Percentiles rank a stretch among this genome's conserved stretches.
Evolutionary conservation across 139 green algal species (phyloP).

Genomic region (Volvox reticuliferus): DNA sequence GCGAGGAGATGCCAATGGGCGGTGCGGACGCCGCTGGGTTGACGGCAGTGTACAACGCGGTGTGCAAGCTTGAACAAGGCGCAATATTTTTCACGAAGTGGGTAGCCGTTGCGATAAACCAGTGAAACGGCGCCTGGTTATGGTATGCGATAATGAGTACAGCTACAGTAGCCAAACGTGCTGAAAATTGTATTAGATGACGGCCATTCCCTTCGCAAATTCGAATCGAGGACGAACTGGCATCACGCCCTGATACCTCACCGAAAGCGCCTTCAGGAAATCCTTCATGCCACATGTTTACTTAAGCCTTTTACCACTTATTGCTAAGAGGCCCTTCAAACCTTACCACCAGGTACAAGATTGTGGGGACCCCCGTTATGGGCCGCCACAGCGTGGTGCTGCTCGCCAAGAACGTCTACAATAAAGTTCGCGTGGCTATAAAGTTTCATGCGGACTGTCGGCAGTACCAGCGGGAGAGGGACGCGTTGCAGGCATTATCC

Average conservation of each 20-base stretch:
- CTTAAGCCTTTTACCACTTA: too few relatives aligned
- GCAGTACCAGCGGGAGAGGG: conserved; percentile 36
- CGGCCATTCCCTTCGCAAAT: too few relatives aligned
- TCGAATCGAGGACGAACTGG: too few relatives aligned
- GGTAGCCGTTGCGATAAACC: too few relatives aligned
- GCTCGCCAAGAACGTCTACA: conserved; percentile 46
- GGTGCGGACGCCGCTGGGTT: conserved; percentile 3
- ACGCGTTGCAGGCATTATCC: conserved; percentile 23
- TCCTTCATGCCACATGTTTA: too few relatives aligned
- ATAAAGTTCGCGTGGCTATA: background rate
- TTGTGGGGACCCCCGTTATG: conserved; percentile 14
- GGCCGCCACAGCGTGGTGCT: conserved; percentile 44
- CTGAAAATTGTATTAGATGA: too few relatives aligned
- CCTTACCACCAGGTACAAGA: conserved; percentile 39
- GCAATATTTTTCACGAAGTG: conserved; percentile 35
- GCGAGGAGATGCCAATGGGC: conserved; percentile 36
- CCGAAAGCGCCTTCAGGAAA: too few relatives aligned
- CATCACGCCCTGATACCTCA: too few relatives aligned
- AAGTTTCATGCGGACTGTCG: conserved; percentile 24
- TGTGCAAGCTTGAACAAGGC: conserved; percentile 33
- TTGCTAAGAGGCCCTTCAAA: too few relatives aligned
- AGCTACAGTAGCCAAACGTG: too few relatives aligned
- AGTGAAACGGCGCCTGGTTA: too few relatives aligned
- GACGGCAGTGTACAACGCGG: background rate
- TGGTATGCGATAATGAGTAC: too few relatives aligned